Percentiles rank a stretch among this genome's conserved stretches.
Conservation (phyloP, 2,329 filamentous ascomycete genomes). For the Bipolaris victoriae region DNA sequence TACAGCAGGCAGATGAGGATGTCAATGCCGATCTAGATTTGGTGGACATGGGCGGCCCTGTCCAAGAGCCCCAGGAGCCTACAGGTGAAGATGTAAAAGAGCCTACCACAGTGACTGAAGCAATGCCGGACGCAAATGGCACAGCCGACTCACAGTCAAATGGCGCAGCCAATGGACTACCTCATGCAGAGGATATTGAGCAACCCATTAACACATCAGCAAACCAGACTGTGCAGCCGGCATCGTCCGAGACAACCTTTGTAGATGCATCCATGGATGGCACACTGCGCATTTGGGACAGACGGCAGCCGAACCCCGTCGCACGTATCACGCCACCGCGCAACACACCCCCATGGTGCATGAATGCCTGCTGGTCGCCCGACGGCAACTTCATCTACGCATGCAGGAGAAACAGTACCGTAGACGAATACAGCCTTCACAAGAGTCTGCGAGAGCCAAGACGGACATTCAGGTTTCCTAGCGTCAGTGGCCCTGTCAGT, state of each 20-base stretch:
- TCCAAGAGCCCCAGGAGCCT: constrained; percentile 47
- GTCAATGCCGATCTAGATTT: constrained; percentile 52
- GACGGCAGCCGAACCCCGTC: constrained; percentile 74
- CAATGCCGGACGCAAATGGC: constrained; percentile 29
- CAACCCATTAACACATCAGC: constrained; percentile 22
- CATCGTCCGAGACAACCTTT: constrained; percentile 77
- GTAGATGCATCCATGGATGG: constrained; percentile 88
- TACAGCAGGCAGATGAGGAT: constrained; percentile 54
- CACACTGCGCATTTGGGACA: constrained; percentile 90
- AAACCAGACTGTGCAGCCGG: constrained; percentile 50
- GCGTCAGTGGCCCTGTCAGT: constrained; percentile 87
- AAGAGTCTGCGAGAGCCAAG: constrained; percentile 77
- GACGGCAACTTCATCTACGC: constrained; percentile 96
- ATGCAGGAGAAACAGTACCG: constrained; percentile 85
- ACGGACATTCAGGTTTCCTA: constrained; percentile 83
- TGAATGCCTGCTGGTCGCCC: constrained; percentile 94
- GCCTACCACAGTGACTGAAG: constrained; percentile 19
- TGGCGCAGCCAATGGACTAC: constrained; percentile 55
- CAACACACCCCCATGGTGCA: constrained; percentile 92
- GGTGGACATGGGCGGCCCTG: constrained; percentile 53
- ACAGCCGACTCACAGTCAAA: constrained; percentile 24
- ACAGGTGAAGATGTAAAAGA: constrained; percentile 30
- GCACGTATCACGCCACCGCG: constrained; percentile 77
- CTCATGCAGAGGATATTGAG: constrained; percentile 57
- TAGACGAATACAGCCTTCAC: constrained; percentile 91